Evolutionary conservation across 495 filamentous ascomycete genomes (phyloP), one percentile per base, ranked within the genome.

Genomic region (Lasiosphaeriaceae sp.): DNA sequence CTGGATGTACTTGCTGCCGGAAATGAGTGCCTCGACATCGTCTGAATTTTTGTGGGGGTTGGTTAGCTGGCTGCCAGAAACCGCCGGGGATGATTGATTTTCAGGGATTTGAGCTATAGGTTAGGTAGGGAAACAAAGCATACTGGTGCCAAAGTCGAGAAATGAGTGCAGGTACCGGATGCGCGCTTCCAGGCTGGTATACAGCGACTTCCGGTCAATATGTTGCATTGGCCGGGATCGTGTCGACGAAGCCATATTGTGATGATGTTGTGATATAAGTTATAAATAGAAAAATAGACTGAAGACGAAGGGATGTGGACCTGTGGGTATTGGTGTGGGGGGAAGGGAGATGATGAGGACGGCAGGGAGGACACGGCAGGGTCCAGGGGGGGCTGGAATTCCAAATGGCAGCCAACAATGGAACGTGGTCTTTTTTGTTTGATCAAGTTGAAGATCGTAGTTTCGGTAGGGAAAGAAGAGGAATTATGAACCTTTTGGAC

Each of bases 151-250:
- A 69, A 90, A 90, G 63, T 90, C 87, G 16, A 90, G 79, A 35
- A 90, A 89, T 3, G 81, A 78, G 54, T 87, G 85, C 3, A 90
- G 75, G 57, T 90, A 90, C 56, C 81, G 78, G 53, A 90, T 83
- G 52, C 87, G 77, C 2, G 82, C 77, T 53, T 86, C 84, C 1
- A 90, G 77, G 52, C 76, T 79, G 19, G 81, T 87, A 69, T 90
- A 89, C 11, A 90, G 72, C 21, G 82, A 77, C 65, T 86, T 85
- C 20, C 87, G 82, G 68, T 86, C 82, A 62, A 90, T 79, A 70
- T 89, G 86, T 65, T 78, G 71, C 59, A 80, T 74, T 35, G 72
- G 74, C 31, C 56, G 57, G 26, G 48, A 61, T 35, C 50, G 57
- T 47, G 56, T 20, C 14, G 59, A 48, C 37, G 66, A 56, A 11